Evolutionary conservation across 2,329 filamentous ascomycete genomes (phyloP), one percentile per base, ranked within the genome.

Genomic region (Clarireedia paspali): DNA sequence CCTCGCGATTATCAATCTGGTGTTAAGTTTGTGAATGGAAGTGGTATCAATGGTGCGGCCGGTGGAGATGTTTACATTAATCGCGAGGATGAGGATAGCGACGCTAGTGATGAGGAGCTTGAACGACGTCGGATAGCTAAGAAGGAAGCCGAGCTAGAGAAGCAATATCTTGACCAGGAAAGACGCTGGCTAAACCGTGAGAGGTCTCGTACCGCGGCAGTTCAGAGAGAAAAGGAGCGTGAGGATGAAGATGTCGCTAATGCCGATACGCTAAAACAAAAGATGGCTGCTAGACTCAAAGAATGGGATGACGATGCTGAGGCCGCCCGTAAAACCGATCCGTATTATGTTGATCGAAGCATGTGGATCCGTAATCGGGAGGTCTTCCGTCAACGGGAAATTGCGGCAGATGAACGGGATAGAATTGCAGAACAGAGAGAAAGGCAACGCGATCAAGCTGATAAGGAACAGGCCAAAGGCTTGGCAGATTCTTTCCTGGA

Each of bases 231-330:
- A 67, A 85, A 83, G 64, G 87, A 87, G 27, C 85, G 90, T 10
- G 89, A 95, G 66, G 83, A 83, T 59, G 84, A 88, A 50, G 89
- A 95, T 63, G 80, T 82, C 3, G 82, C 82, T 24, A 83, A 83
- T 17, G 71, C 81, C 2, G 80, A 85, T 59, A 79, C 83, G 48
- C 80, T 82, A 52, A 82, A 79, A 57, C 82, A 85, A 30, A 82
- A 84, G 49, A 84, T 87, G 72, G 81, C 87, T 6, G 83, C 88
- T 64, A 81, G 87, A 56, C 77, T 96, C 57, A 76, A 76, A 67
- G 83, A 86, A n/a, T 97, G 91, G 82, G 87, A 97, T 64, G 94
- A 99, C 64, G 91, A 96, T 63, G 75, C 80, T n/a, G 91, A 97
- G 72, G 80, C 82, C 6, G 77, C 77, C 17, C 80, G 85, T 24